Percentiles rank a stretch among this genome's conserved stretches.
Conservation (phyloP, 768 basidiomycete species). For the Panaeolus papilionaceus region DNA sequence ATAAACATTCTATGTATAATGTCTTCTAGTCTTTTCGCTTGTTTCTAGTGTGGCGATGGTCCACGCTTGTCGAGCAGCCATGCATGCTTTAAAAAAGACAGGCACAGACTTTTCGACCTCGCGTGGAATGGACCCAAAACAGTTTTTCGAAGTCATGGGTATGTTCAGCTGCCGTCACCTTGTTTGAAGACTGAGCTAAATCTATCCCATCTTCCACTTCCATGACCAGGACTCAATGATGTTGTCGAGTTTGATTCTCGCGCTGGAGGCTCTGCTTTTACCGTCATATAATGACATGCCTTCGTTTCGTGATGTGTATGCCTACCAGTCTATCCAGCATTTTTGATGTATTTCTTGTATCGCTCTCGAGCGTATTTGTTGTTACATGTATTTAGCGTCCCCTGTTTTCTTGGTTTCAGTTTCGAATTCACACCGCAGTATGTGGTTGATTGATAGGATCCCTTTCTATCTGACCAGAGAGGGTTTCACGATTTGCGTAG, state of each 20-base stretch:
- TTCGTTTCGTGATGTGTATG: too few species aligned
- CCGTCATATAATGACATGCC: slow-evolving; percentile 42
- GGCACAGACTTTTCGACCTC: slow-evolving; percentile 69
- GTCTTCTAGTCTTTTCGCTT: slow-evolving; percentile 68
- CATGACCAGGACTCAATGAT: slow-evolving; percentile 52
- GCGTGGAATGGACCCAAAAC: slow-evolving; percentile 77
- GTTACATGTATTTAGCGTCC: background rate
- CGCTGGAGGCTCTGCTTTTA: slow-evolving; percentile 67
- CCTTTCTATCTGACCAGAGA: too few species aligned
- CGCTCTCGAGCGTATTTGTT: background rate
- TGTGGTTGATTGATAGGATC: too few species aligned
- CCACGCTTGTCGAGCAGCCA: slow-evolving; percentile 75
- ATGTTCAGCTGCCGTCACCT: slow-evolving; percentile 24
- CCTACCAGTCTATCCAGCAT: too few species aligned
- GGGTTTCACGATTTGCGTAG: too few species aligned
- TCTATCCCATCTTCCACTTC: background rate
- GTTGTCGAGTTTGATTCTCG: slow-evolving; percentile 58
- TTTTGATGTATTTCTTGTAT: background rate
- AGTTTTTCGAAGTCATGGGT: slow-evolving; percentile 84
- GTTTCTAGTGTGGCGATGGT: slow-evolving; percentile 80
- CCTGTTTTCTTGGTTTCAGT: background rate
- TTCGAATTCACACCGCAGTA: too few species aligned
- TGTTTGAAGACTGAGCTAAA: too few species aligned
- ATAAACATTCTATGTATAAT: background rate
- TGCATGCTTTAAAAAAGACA: slow-evolving; percentile 76